A percentile compares a stretch with the other conserved stretches of the same genome.
phyloP scores from a whole-genome alignment of 495 filamentous ascomycete genomes.

The Xylaria palmicola region DNA sequence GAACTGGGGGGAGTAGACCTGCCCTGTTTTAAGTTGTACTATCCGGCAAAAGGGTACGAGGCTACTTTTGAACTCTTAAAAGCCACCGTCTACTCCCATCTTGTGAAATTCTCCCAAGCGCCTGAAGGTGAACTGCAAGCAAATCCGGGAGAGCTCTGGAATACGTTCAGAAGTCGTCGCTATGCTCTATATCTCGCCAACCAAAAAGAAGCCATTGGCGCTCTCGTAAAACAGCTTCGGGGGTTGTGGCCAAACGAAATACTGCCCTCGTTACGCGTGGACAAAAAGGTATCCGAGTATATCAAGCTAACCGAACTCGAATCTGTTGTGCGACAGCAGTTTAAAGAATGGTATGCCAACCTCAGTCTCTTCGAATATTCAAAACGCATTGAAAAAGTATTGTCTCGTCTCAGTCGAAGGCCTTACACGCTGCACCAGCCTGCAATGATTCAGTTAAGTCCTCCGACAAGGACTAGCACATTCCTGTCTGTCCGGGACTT shows the following conservation, averaged over 20 bases:
- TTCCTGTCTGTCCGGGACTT: slow-evolving; percentile 9
- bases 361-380: background rate
- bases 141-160: background rate
- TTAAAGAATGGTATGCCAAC: slow-evolving; percentile 4
- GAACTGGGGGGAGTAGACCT: slow-evolving; percentile 18
- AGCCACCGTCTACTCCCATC: background rate
- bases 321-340: background rate
- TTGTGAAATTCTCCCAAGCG: background rate
- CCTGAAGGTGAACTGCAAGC: background rate
- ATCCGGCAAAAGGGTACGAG: background rate
- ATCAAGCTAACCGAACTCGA: background rate
- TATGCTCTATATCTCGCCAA: background rate
- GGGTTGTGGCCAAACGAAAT: slow-evolving; percentile 3
- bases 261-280: background rate
- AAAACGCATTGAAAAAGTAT: background rate
- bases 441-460: background rate
- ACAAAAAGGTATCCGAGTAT: background rate
- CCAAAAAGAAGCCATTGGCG: background rate
- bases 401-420: background rate
- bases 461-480: background rate
- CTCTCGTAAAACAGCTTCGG: background rate
- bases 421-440: background rate
- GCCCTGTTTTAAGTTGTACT: background rate
- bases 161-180: background rate
- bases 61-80: background rate